Percentiles rank a stretch among this genome's conserved stretches.
Evolutionary conservation across 73 alveolate genomes (phyloP).

Genomic region (Effrenium voratum): DNA sequence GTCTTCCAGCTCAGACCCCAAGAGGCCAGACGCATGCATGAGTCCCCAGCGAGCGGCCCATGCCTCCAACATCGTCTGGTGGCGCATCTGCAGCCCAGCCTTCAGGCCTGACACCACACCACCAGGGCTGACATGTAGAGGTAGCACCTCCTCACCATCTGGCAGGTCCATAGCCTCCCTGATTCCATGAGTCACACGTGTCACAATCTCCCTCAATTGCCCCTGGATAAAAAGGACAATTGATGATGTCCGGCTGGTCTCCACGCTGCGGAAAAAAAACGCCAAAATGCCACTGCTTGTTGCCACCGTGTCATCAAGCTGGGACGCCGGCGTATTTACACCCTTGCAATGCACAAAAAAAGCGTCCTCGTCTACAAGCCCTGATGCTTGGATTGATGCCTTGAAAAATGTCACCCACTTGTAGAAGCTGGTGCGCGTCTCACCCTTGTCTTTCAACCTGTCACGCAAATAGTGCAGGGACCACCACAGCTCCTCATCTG

Average conservation of each 20-base stretch:
- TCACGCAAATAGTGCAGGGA: not conserved
- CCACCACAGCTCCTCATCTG: conserved; percentile 4
- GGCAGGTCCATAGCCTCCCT: no score
- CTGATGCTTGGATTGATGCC: not conserved
- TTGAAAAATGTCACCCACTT: not conserved
- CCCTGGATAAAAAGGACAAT: not conserved
- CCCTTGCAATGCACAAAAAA: not conserved
- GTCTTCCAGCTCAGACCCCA: not conserved
- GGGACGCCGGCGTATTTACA: not conserved
- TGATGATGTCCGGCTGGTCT: not conserved
- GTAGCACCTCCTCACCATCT: no score
- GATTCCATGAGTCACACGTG: not conserved
- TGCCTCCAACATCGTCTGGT: no score
- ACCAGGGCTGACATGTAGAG: no score
- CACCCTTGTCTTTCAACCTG: not conserved
- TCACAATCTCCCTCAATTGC: not conserved
- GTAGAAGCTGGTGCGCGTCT: not conserved
- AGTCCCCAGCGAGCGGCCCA: not conserved
- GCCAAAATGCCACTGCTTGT: not conserved
- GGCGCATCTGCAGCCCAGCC: no score
- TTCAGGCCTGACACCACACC: no score
- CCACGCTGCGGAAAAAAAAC: not conserved
- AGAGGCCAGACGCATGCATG: not conserved
- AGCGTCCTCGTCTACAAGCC: not conserved
- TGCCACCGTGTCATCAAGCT: not conserved